These are phyloP conservation scores for Colletotrichum sp. DNA, from an alignment of 2,329 filamentous ascomycete species.

Conservation along the genomic window DNA sequence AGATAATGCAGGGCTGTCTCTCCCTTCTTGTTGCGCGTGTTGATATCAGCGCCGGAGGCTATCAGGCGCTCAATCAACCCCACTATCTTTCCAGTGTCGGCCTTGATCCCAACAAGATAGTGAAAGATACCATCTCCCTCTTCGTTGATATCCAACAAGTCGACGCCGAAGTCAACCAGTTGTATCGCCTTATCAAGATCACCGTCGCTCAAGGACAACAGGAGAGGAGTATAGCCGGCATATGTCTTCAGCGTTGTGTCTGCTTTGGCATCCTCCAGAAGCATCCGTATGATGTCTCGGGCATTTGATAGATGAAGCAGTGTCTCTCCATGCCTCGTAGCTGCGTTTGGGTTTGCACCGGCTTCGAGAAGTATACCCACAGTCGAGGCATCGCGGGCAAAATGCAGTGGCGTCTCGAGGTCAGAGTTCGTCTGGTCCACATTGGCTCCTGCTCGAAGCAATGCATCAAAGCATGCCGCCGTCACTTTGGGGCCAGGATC, in stretches of 20 bases:
- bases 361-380: conserved; percentile 24
- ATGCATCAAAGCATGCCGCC: not conserved
- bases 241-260: not conserved
- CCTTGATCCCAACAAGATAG: not conserved
- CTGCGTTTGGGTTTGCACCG: conserved; percentile 27
- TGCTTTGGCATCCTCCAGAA: not conserved
- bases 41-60: conserved; percentile 25
- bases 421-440: not conserved
- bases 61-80: not conserved
- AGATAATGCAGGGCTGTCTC: conserved; percentile 20
- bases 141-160: conserved; percentile 22
- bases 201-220: not conserved
- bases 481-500: not conserved
- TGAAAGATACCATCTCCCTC: conserved; percentile 25
- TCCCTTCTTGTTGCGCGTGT: conserved; percentile 21
- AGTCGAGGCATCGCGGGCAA: not conserved
- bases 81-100: not conserved
- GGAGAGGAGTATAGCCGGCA: not conserved
- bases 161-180: conserved; percentile 17
- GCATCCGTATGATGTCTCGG: not conserved
- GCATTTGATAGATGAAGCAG: not conserved
- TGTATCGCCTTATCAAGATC: not conserved
- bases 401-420: not conserved
- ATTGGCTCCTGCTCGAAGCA: not conserved
- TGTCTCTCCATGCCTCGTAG: not conserved